Conservation (phyloP, 108 stramenopile genomes). For the Cyclotella choctawhatcheeana region DNA sequence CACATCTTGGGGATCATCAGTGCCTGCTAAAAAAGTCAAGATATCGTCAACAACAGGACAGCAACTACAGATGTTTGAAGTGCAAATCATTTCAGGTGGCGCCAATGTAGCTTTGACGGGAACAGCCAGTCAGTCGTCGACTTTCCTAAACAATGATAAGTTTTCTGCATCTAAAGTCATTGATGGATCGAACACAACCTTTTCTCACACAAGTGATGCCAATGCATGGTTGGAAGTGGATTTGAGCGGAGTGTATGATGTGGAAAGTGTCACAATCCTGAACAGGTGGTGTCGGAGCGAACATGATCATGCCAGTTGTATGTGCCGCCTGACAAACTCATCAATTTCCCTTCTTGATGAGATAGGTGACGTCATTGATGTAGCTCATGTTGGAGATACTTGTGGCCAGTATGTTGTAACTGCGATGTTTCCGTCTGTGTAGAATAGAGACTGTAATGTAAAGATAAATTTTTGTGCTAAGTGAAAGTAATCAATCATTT, state of each 20-base stretch:
- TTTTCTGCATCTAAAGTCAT: background rate
- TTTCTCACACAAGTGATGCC: constrained; percentile 2
- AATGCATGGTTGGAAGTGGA: background rate
- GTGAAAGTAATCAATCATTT: too few relatives aligned
- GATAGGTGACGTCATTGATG: background rate
- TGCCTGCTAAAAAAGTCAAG: background rate
- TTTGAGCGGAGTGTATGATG: background rate
- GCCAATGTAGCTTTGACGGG: background rate
- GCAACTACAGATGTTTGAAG: constrained; percentile 3
- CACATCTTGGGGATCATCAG: too few relatives aligned
- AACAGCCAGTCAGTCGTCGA: constrained; percentile 10
- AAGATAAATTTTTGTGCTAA: too few relatives aligned
- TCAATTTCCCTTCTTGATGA: background rate
- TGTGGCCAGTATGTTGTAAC: constrained; percentile 2
- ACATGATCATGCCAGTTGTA: background rate
- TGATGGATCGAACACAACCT: background rate
- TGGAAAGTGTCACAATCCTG: background rate
- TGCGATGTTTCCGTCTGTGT: too few relatives aligned
- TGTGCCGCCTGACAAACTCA: background rate
- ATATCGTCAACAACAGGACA: background rate
- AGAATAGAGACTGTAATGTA: too few relatives aligned
- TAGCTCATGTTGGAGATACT: background rate
- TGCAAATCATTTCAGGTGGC: constrained; percentile 1
- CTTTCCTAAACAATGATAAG: background rate
- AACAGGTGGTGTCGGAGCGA: background rate